phyloP scores from a whole-genome alignment of 2,329 filamentous ascomycete species.

The Rhytidhysteron rufulum region DNA sequence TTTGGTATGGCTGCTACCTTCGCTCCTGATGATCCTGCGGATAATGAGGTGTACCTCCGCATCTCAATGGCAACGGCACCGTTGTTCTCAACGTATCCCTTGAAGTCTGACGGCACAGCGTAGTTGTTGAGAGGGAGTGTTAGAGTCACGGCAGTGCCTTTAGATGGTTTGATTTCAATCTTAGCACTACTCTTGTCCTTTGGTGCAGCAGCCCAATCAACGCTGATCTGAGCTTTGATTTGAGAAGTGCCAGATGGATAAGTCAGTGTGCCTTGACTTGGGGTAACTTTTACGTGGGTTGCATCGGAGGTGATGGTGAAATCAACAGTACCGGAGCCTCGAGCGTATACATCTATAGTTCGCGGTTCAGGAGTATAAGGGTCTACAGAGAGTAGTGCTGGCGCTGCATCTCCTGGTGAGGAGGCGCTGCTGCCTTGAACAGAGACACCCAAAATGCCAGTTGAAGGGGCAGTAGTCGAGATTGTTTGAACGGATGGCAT shows the following conservation, averaged over 20 bases:
- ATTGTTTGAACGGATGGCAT: constrained; percentile 60
- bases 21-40: constrained; percentile 3
- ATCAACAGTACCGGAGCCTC: constrained; percentile 16
- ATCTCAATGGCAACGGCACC: constrained; percentile 20
- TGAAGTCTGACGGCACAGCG: constrained; percentile 12
- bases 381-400: constrained; percentile 11
- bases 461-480: constrained; percentile 40
- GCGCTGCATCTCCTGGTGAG: constrained; percentile 53
- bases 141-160: constrained; percentile 14
- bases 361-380: constrained; percentile 24
- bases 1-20: constrained; percentile 14
- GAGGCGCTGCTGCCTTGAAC: constrained; percentile 62
- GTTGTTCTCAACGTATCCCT: constrained; percentile 18
- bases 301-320: constrained; percentile 17
- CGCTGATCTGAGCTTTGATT: constrained; percentile 15
- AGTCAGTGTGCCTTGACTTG: constrained; percentile 17
- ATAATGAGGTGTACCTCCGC: constrained; percentile 12
- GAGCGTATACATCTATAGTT: constrained; percentile 24
- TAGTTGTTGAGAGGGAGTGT: constrained; percentile 16
- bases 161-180: constrained; percentile 17
- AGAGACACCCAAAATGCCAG: constrained; percentile 44
- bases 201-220: constrained; percentile 22
- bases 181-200: constrained; percentile 11
- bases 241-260: constrained; percentile 21
- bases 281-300: constrained; percentile 15